Conservation (phyloP, 164 flowering plant genomes). For the Annona squamosa region DNA sequence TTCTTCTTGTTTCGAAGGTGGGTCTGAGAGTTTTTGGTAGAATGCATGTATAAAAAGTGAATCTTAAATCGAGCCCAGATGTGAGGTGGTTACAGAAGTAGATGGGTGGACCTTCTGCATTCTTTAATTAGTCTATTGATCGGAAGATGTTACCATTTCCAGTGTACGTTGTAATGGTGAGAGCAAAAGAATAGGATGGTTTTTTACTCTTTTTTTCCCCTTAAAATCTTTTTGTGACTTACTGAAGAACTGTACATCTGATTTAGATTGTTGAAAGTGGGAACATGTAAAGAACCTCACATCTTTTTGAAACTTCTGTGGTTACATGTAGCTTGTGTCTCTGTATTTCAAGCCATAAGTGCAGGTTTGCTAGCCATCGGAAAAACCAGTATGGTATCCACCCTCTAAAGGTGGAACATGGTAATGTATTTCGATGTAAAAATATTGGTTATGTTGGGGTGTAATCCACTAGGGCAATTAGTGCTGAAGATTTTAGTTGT, state of each 20-base stretch:
- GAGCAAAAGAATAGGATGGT: not conserved
- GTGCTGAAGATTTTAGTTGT: too few relatives aligned
- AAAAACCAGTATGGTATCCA: too few relatives aligned
- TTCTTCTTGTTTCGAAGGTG: conserved; percentile 1
- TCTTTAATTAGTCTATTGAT: not conserved
- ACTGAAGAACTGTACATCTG: not conserved
- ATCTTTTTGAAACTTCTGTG: too few relatives aligned
- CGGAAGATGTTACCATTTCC: not conserved
- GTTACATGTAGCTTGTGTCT: too few relatives aligned
- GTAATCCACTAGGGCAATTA: too few relatives aligned
- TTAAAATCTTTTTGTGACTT: not conserved
- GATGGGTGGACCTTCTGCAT: not conserved
- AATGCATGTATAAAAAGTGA: not conserved
- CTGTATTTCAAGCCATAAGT: too few relatives aligned
- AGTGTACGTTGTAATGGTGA: not conserved
- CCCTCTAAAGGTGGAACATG: too few relatives aligned
- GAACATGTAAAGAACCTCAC: too few relatives aligned
- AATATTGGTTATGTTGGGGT: too few relatives aligned
- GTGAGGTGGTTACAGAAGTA: not conserved
- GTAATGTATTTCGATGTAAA: too few relatives aligned
- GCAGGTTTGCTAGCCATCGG: too few relatives aligned
- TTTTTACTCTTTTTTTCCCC: too few relatives aligned
- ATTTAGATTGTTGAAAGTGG: not conserved
- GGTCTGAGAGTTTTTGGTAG: not conserved
- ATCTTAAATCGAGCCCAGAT: not conserved